Evolutionary conservation across 1,139 yeast genomes (phyloP).

Genomic region (Petasospora rhodanensis): DNA sequence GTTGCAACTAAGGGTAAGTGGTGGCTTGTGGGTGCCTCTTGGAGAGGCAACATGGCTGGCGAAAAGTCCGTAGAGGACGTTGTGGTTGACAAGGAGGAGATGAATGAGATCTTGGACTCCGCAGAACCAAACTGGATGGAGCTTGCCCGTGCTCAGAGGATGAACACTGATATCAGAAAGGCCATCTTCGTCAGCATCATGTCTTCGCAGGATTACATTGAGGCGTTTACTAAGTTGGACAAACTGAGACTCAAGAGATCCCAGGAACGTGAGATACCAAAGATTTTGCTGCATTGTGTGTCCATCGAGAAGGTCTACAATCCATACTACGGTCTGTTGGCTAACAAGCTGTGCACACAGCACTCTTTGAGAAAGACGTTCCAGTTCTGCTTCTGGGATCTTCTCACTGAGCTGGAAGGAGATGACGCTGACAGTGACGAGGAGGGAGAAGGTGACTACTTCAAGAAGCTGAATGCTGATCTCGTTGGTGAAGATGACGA

Average conservation of each 20-base stretch:
- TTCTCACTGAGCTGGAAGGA: conserved; percentile 66
- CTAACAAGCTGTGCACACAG: conserved; percentile 70
- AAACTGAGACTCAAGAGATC: conserved; percentile 71
- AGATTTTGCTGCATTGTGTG: conserved; percentile 80
- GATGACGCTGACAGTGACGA: conserved; percentile 40
- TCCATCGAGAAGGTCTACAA: conserved; percentile 80
- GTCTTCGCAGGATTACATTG: conserved; percentile 92
- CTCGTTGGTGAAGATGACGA: conserved; percentile 40
- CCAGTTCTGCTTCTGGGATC: conserved; percentile 89
- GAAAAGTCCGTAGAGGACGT: conserved; percentile 7
- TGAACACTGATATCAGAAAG: conserved; percentile 93
- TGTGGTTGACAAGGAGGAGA: conserved; percentile 29
- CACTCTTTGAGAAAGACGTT: conserved; percentile 72
- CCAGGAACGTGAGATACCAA: conserved; percentile 88
- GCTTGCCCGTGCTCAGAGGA: conserved; percentile 77
- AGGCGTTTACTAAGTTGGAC: conserved; percentile 78
- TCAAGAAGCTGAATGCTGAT: conserved; percentile 25
- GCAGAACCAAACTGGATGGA: conserved; percentile 76
- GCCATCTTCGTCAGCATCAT: conserved; percentile 90
- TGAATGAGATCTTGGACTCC: conserved; percentile 25
- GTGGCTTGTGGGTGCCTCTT: conserved; percentile 99
- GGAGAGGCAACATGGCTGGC: conserved; percentile 48
- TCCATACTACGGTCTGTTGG: conserved; percentile 84
- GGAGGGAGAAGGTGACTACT: conserved; percentile 28
- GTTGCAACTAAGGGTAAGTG: conserved; percentile 85